Percentiles rank a stretch among this genome's conserved stretches.
phyloP scores from a whole-genome alignment of 805 yeast species.

The Brettanomyces bruxellensis region DNA sequence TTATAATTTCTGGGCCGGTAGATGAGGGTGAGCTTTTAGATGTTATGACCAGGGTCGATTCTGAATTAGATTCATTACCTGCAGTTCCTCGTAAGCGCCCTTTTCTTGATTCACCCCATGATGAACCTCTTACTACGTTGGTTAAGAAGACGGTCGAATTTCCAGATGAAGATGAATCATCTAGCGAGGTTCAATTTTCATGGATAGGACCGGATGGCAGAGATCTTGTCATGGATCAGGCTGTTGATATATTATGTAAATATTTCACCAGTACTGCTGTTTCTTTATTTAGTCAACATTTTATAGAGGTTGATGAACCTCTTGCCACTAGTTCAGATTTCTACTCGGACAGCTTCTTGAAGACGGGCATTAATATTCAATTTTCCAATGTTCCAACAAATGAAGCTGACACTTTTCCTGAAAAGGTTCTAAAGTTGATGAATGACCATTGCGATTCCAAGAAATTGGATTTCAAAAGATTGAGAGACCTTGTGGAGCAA shows the following conservation, averaged over 20 bases:
- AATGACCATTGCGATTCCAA: constrained; percentile 38
- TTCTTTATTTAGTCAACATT: constrained; percentile 58
- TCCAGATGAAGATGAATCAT: constrained; percentile 82
- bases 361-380: constrained; percentile 47
- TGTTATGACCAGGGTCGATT: constrained; percentile 55
- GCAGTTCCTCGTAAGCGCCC: constrained; percentile 46
- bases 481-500: constrained; percentile 62
- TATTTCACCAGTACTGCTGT: constrained; percentile 74
- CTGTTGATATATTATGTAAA: constrained; percentile 59
- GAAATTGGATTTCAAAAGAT: constrained; percentile 52
- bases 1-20: constrained; percentile 81
- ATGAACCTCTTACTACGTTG: constrained; percentile 29
- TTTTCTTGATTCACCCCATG: constrained; percentile 62
- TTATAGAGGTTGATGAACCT: constrained; percentile 80
- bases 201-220: constrained; percentile 75
- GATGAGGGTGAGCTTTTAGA: constrained; percentile 62
- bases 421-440: constrained; percentile 41
- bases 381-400: constrained; percentile 73
- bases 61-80: constrained; percentile 37
- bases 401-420: constrained; percentile 44
- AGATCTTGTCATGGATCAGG: constrained; percentile 48
- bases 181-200: constrained; percentile 63
- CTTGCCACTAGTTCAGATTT: constrained; percentile 62
- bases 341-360: constrained; percentile 65
- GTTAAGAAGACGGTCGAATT: constrained; percentile 52